Conservation (phyloP, 768 basidiomycete genomes). For the Hygrocybe coccinea region DNA sequence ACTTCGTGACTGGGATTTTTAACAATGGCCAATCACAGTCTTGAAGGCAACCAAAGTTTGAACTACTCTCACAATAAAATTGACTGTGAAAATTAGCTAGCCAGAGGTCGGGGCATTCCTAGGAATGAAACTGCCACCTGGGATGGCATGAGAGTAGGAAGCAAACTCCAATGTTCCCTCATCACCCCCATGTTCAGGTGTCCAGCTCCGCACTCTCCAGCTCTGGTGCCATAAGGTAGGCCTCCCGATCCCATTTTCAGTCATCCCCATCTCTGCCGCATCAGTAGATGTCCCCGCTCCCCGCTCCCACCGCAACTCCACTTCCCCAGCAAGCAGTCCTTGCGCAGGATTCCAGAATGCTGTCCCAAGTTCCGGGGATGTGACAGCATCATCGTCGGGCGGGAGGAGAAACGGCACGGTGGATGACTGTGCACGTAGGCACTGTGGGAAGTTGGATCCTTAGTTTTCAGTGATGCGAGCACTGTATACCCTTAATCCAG, state of each 20-base stretch:
- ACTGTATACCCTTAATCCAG: no score
- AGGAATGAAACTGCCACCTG: no score
- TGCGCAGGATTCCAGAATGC: constrained; percentile 66
- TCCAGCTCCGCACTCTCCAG: not conserved
- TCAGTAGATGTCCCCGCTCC: constrained; percentile 37
- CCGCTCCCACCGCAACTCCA: constrained; percentile 70
- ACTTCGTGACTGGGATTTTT: no score
- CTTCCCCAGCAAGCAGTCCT: constrained; percentile 54
- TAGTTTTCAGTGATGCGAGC: no score
- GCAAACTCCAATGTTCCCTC: not conserved
- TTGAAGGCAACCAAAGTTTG: no score
- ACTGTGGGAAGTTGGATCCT: no score
- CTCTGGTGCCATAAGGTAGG: not conserved
- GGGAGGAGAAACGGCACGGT: constrained; percentile 78
- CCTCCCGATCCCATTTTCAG: constrained; percentile 21
- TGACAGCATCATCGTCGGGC: constrained; percentile 19
- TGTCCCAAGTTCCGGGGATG: constrained; percentile 35
- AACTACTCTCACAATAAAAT: no score
- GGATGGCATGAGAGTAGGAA: no score
- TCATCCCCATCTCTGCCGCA: constrained; percentile 35
- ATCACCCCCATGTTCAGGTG: not conserved
- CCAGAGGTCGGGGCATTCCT: no score
- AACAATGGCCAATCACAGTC: no score
- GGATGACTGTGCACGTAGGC: constrained; percentile 68
- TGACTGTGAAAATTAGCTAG: no score